A percentile compares a stretch with the other conserved stretches of the same genome.
These are phyloP conservation scores for Symbiodinium pilosum DNA, from an alignment of 73 alveolate species.

Conservation along the genomic window DNA sequence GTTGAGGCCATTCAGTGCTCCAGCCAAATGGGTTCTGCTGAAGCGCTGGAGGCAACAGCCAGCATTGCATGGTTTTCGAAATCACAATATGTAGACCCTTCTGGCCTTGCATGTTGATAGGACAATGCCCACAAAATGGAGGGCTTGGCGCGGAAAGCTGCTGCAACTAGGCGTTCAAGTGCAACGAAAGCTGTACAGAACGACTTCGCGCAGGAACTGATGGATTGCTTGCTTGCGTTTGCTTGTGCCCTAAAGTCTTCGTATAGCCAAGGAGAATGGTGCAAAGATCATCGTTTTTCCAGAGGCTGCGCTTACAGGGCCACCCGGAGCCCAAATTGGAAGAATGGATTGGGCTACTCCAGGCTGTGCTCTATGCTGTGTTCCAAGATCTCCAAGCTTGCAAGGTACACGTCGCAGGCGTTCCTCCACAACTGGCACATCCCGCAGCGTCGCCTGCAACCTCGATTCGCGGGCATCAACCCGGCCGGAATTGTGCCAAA, in stretches of 20 bases:
- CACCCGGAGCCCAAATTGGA: not conserved
- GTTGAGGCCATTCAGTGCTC: conserved; percentile 88
- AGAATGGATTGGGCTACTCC: not conserved
- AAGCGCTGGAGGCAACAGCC: conserved; percentile 33
- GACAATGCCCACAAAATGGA: conserved; percentile 77
- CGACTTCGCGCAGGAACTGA: too few species aligned
- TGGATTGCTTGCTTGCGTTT: too few species aligned
- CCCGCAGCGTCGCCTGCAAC: conserved; percentile 46
- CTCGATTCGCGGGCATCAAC: conserved; percentile 67
- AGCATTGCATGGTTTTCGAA: not conserved
- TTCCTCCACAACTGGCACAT: conserved; percentile 91
- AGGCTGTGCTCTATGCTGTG: not conserved
- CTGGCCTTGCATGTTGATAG: not conserved
- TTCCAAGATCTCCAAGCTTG: not conserved
- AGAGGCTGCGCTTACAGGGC: conserved; percentile 81
- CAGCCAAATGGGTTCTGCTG: conserved; percentile 37
- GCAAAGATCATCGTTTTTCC: conserved; percentile 90
- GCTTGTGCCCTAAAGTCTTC: too few species aligned
- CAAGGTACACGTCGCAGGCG: conserved; percentile 79
- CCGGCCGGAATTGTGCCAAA: conserved; percentile 44
- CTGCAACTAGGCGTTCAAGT: not conserved
- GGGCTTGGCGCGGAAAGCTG: conserved; percentile 44
- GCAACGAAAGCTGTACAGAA: too few species aligned
- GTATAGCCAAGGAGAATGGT: conserved; percentile 11
- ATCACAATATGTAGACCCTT: too few species aligned